Evolutionary conservation across 805 yeast genomes (phyloP).

Genomic region (Pichia pseudocactophila): DNA sequence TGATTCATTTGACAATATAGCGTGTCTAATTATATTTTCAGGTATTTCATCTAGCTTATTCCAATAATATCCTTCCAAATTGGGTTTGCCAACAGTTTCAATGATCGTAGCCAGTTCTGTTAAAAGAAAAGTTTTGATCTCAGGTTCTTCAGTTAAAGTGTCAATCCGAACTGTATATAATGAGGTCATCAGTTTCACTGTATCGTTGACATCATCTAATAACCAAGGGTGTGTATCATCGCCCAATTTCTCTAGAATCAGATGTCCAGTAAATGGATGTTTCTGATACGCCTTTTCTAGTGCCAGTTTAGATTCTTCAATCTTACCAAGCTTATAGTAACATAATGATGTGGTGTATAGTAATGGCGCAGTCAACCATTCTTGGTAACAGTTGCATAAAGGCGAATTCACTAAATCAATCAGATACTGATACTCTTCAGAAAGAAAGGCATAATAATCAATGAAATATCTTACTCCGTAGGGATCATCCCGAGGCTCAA

Average conservation of each 20-base stretch:
- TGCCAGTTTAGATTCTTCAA: constrained; percentile 37
- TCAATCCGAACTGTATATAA: constrained; percentile 53
- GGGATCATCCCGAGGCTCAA: constrained; percentile 74
- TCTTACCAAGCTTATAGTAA: constrained; percentile 33
- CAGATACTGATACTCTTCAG: constrained; percentile 57
- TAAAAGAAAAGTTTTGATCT: constrained; percentile 33
- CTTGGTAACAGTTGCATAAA: constrained; percentile 44
- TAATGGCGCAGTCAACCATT: constrained; percentile 68
- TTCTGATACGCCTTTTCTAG: constrained; percentile 41
- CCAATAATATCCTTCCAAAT: constrained; percentile 12
- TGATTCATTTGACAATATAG: constrained; percentile 61
- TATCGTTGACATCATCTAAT: constrained; percentile 21
- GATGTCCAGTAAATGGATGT: constrained; percentile 51
- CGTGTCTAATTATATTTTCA: constrained; percentile 54
- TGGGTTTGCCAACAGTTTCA: constrained; percentile 12
- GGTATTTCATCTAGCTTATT: constrained; percentile 37
- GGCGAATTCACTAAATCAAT: constrained; percentile 49
- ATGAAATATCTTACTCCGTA: constrained; percentile 75
- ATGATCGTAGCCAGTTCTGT: constrained; percentile 15
- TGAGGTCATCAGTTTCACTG: constrained; percentile 37
- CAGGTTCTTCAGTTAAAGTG: constrained; percentile 42
- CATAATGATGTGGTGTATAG: constrained; percentile 61
- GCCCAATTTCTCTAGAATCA: constrained; percentile 42
- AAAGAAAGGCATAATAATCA: constrained; percentile 64
- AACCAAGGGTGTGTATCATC: constrained; percentile 24